A percentile compares a stretch with the other conserved stretches of the same genome.
Evolutionary conservation across 768 basidiomycete genomes (phyloP).

Genomic region (Hygrophoropsis aurantiaca): DNA sequence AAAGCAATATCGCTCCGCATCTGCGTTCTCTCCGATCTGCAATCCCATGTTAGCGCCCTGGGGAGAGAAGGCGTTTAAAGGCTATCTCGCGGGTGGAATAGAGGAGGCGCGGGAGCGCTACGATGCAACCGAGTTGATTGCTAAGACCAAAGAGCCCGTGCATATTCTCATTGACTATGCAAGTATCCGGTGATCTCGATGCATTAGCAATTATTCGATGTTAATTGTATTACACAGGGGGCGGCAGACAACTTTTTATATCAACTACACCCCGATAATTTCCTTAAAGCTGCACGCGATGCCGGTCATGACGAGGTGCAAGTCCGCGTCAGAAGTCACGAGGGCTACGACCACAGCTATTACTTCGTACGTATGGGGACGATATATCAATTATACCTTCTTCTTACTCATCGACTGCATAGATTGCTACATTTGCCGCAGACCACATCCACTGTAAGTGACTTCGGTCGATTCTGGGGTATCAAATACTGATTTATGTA

Average conservation of each 20-base stretch:
- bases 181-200: constrained; percentile 22
- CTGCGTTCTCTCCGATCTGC: constrained; percentile 83
- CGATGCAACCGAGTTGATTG: constrained; percentile 85
- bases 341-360: constrained; percentile 87
- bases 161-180: constrained; percentile 89
- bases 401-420: background rate
- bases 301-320: constrained; percentile 71
- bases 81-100: constrained; percentile 77
- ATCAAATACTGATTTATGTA: constrained; percentile 10
- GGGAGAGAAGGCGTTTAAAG: constrained; percentile 89
- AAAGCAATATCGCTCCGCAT: constrained; percentile 79
- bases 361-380: constrained; percentile 64
- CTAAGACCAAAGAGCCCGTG: constrained; percentile 57
- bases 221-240: constrained; percentile 45
- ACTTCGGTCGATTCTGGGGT: constrained; percentile 3
- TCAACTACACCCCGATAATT: constrained; percentile 90
- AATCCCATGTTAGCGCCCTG: constrained; percentile 88
- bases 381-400: background rate
- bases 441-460: constrained; percentile 87
- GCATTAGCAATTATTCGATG: background rate
- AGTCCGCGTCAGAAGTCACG: constrained; percentile 76
- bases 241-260: constrained; percentile 80
- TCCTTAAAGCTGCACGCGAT: constrained; percentile 74
- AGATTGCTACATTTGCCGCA: constrained; percentile 88
- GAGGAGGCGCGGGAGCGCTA: constrained; percentile 73